Evolutionary conservation across 352 stramenopile species (phyloP).

Genomic region (Phytophthora tubulina): DNA sequence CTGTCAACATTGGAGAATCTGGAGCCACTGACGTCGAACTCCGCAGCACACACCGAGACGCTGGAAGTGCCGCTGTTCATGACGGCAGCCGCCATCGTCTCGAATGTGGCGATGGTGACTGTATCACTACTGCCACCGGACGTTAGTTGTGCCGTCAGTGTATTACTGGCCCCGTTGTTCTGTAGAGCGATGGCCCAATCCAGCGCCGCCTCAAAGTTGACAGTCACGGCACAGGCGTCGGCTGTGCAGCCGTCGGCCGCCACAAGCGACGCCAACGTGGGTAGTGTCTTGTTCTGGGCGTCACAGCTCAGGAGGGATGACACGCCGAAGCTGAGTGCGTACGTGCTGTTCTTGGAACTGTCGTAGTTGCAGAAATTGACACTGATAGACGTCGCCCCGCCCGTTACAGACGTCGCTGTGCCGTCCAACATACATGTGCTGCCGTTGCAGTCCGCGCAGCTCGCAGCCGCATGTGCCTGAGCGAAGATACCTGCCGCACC

Average conservation of each 20-base stretch:
- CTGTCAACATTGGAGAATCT: slow-evolving; percentile 58
- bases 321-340: slow-evolving; percentile 56
- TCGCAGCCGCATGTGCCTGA: slow-evolving; percentile 40
- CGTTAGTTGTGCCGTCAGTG: slow-evolving; percentile 62
- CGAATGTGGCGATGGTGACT: slow-evolving; percentile 60
- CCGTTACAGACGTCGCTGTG: slow-evolving; percentile 41
- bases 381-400: slow-evolving; percentile 49
- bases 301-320: slow-evolving; percentile 63
- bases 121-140: slow-evolving; percentile 46
- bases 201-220: slow-evolving; percentile 53
- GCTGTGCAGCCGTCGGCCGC: slow-evolving; percentile 47
- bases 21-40: slow-evolving; percentile 55
- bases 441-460: slow-evolving; percentile 63
- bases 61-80: slow-evolving; percentile 33
- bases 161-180: slow-evolving; percentile 48
- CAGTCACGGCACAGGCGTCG: slow-evolving; percentile 63
- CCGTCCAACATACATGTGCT: slow-evolving; percentile 71
- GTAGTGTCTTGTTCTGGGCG: slow-evolving; percentile 45
- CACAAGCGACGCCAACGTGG: slow-evolving; percentile 46
- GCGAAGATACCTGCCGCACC: slow-evolving; percentile 8
- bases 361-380: slow-evolving; percentile 83
- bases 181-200: slow-evolving; percentile 79
- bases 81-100: slow-evolving; percentile 43
- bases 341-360: slow-evolving; percentile 36
- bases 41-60: slow-evolving; percentile 62